Base-by-base conservation (phyloP, 495 filamentous ascomycete genomes). In the Cryomyces minteri region DNA sequence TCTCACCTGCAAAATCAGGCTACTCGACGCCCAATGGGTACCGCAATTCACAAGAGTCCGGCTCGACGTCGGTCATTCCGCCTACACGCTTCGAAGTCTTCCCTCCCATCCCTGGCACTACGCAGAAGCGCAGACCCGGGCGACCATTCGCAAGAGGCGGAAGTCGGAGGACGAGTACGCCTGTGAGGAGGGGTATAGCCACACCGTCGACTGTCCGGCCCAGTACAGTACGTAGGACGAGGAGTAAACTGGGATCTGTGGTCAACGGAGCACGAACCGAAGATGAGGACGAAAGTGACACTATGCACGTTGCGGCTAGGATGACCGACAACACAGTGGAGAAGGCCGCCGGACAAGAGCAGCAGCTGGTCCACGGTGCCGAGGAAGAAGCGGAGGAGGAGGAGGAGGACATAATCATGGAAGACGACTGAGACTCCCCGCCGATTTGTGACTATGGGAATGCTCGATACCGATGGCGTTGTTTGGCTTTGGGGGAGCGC, bases 41-140 rank as follows among this genome's bases (percentile, higher is more conserved):
- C 45, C 8, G 46, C 50, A 25, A 25, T 25, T 25, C 18, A 25
- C 18, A 25, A 25, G 18, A 25, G 18, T 2, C 34, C 9, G 3
- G 12, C 34, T 38, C 40, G 8, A 36, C 48, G 34, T 63, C 62
- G 14, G 59, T 63, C 28, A 86, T 94, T 41, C 84, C 86, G 0
- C 71, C 82, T 1, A 79, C 71, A 32, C 72, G 86, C 47, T 94
- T 90, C 59, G 82, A 92, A 54, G 75, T 93, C 40, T 88, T 81
- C 54, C 87, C 87, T 34, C 80, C 82, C 4, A 66, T 86, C n/a
- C 80, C 75, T 45, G 70, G 74, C 6, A 59, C 69, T 0, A 51
- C 62, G 1, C 50, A 53, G n/a, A 58, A 62, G 49, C 60, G 67
- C 32, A 66, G 66, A 31, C 53, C 63, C 40, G 68, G 68, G 28